phyloP scores from a whole-genome alignment of 2,329 filamentous ascomycete species.

The Geoglossum cookeanum region DNA sequence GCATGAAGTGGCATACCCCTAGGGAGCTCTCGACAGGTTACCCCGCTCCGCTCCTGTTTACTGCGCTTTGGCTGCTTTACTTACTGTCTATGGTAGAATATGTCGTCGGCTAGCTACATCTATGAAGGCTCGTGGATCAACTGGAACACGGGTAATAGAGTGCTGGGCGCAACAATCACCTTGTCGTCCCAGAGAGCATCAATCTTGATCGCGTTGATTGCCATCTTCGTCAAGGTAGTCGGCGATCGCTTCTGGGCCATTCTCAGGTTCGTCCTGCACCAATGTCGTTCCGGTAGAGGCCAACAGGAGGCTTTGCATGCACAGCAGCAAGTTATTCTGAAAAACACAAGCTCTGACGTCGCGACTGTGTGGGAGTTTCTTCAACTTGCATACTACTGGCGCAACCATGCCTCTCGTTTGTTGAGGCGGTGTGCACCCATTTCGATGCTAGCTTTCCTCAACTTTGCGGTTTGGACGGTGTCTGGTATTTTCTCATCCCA shows the following conservation, averaged over 20 bases:
- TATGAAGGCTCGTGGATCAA: neutral
- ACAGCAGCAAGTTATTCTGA: neutral
- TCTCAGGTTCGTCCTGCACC: neutral
- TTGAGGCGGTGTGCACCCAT: neutral
- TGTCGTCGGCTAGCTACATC: neutral
- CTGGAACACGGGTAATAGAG: neutral
- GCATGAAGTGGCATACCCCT: no score
- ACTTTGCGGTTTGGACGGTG: neutral
- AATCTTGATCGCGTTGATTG: slow-evolving; percentile 1
- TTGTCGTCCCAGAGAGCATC: no score
- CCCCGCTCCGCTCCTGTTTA: no score
- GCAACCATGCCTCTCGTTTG: neutral
- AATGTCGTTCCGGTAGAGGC: neutral
- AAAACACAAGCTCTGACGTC: neutral
- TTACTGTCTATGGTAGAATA: no score
- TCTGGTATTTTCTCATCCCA: slow-evolving; percentile 2
- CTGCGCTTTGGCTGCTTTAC: no score
- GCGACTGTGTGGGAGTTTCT: neutral
- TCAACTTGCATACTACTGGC: neutral
- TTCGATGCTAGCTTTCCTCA: neutral
- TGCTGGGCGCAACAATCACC: no score
- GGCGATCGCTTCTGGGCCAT: neutral
- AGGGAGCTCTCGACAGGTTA: no score
- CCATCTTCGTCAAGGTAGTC: neutral
- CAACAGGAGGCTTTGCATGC: neutral